Base-by-base conservation (phyloP, 2,329 filamentous ascomycete species). In the Neofusicoccum ribis region DNA sequence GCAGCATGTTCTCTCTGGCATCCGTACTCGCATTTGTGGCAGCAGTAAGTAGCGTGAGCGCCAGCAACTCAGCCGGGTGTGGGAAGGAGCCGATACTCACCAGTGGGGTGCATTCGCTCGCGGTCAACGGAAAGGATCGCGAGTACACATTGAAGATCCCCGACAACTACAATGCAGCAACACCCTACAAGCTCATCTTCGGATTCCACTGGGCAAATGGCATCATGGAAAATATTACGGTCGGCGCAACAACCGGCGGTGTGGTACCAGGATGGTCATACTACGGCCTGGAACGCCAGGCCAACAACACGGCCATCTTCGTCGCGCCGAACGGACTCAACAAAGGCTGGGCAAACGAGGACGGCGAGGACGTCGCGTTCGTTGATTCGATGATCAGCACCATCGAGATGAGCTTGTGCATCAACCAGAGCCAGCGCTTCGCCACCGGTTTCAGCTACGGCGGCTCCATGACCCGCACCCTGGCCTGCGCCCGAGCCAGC, bases 381-480 rank as follows among this genome's bases (percentile, higher is more conserved):
- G 71, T 80, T 43, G 76, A 81, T 46, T 67, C 70, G 5, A 77
- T 83, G 61, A 68, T 81, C 41, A 70, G 74, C 34, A 72, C 71
- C 9, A 70, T 81, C 36, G 75, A 81, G 66, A 67, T 70, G 5
- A 73, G 77, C 31, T 76, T 83, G 46, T 83, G 81, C 66, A 70
- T 83, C 34, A 75, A 83, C 65, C 71, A 78, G 65, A 72, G 70
- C 49, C 74, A 77, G 61, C 73, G 78, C 64, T 83, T 82, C 70
- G 74, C 79, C 31, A 79, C 79, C 1, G 80, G 80, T n/a, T 82
- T 80, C 71, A 79, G 77, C 66, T 82, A 80, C 68, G 80, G 81
- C 43, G 80, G 74, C 46, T 76, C 77, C 50, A 82, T 83, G 78
- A 75, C 73, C 3, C 80, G 74, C 69, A 72, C 76, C 1, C 69